These are phyloP conservation scores for Cryptococcus sp. DNA, from an alignment of 1,284 basidiomycete genomes.

Conservation along the genomic window DNA sequence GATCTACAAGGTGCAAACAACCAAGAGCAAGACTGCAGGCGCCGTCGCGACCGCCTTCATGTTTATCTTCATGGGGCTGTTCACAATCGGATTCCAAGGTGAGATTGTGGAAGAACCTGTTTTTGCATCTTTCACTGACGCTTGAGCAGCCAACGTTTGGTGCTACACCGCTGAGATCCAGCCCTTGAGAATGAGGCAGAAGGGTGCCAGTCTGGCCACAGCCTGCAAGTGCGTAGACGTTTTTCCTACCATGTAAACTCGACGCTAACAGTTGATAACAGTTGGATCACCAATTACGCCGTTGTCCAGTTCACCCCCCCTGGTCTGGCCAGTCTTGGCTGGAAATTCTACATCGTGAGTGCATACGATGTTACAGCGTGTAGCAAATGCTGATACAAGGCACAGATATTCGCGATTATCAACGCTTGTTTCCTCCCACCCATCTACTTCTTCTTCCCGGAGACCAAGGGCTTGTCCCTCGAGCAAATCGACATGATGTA, in stretches of 20 bases:
- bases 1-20: slow-evolving; percentile 30
- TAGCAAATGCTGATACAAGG: neutral
- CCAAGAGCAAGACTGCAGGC: slow-evolving; percentile 24
- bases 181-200: slow-evolving; percentile 35
- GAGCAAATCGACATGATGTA: slow-evolving; percentile 20
- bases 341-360: slow-evolving; percentile 41
- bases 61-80: slow-evolving; percentile 44
- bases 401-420: slow-evolving; percentile 26
- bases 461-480: slow-evolving; percentile 35
- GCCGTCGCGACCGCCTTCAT: slow-evolving; percentile 36
- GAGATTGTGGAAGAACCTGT: slow-evolving; percentile 16
- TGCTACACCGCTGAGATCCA: slow-evolving; percentile 46
- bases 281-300: slow-evolving; percentile 31
- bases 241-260: slow-evolving; percentile 19
- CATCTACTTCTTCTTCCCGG: slow-evolving; percentile 39
- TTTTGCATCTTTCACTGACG: neutral
- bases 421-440: slow-evolving; percentile 29
- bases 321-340: slow-evolving; percentile 35
- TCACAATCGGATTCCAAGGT: slow-evolving; percentile 29
- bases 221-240: slow-evolving; percentile 27
- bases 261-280: slow-evolving; percentile 2
- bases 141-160: slow-evolving; percentile 46
- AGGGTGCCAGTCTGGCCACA: slow-evolving; percentile 42
- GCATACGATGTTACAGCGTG: neutral
- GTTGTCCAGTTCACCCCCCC: slow-evolving; percentile 34